These are phyloP conservation scores for Nothophoma quercina DNA, from an alignment of 2,329 filamentous ascomycete genomes.

Conservation along the genomic window DNA sequence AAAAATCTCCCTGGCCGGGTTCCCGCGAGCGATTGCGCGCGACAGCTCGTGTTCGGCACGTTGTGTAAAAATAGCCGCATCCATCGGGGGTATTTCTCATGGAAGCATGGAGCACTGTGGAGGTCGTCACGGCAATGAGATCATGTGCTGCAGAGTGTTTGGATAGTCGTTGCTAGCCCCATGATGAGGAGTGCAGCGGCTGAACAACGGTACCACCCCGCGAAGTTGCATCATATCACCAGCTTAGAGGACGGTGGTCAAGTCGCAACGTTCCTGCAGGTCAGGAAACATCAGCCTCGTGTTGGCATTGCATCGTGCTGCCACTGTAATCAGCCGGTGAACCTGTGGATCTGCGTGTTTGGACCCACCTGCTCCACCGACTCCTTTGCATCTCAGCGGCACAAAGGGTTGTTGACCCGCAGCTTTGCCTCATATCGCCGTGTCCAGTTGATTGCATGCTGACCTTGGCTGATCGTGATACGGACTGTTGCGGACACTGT, in stretches of 20 bases:
- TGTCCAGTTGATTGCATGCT: constrained; percentile 9
- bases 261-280: constrained; percentile 2
- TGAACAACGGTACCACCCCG: constrained; percentile 7
- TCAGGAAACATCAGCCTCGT: constrained; percentile 11
- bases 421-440: constrained; percentile 7
- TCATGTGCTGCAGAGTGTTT: constrained; percentile 9
- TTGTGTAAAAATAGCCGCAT: constrained; percentile 15
- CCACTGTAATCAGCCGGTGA: constrained; percentile 14
- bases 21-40: constrained; percentile 5
- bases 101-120: constrained; percentile 2
- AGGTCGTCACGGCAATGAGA: neutral
- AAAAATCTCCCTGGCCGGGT: constrained; percentile 12
- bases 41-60: constrained; percentile 6
- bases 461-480: neutral
- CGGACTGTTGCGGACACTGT: neutral
- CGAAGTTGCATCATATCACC: constrained; percentile 3
- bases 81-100: neutral
- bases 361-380: constrained; percentile 6
- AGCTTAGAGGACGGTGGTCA: constrained; percentile 2
- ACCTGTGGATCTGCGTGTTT: constrained; percentile 14
- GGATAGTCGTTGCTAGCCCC: constrained; percentile 1
- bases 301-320: constrained; percentile 5
- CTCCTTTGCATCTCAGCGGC: constrained; percentile 11
- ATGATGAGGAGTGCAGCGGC: neutral
- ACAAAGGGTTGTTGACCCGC: constrained; percentile 7